Conservation (phyloP, 2,329 filamentous ascomycete species). For the Phyllosticta ampelicida region DNA sequence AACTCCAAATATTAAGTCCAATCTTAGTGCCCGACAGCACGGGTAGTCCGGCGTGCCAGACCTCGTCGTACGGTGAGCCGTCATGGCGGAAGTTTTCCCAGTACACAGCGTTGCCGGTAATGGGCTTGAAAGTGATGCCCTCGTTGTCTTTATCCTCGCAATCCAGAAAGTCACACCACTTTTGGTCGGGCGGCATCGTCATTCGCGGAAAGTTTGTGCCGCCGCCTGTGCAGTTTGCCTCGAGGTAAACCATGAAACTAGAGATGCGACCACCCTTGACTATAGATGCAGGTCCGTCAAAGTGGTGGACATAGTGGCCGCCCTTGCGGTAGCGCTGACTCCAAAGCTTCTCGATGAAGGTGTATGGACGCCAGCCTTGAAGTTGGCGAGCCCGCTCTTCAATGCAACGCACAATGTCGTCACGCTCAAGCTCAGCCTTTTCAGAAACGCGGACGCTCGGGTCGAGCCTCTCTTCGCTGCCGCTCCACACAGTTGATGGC, state of each 20-base stretch:
- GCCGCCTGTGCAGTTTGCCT: conserved; percentile 42
- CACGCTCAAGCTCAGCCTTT: conserved; percentile 31
- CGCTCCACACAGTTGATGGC: conserved; percentile 45
- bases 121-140: conserved; percentile 48
- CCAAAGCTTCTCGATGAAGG: conserved; percentile 51
- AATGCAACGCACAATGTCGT: conserved; percentile 45
- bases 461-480: conserved; percentile 37
- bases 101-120: conserved; percentile 48
- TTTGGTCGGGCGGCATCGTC: conserved; percentile 29
- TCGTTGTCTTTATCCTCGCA: conserved; percentile 31
- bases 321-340: conserved; percentile 47
- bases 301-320: conserved; percentile 50
- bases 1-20: conserved; percentile 56
- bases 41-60: conserved; percentile 51
- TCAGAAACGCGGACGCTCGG: conserved; percentile 43
- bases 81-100: conserved; percentile 50
- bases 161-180: conserved; percentile 50
- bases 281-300: conserved; percentile 29
- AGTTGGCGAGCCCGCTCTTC: conserved; percentile 47
- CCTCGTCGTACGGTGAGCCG: conserved; percentile 47
- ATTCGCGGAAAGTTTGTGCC: conserved; percentile 51
- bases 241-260: conserved; percentile 53
- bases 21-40: conserved; percentile 47
- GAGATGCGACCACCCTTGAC: conserved; percentile 30
- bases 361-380: conserved; percentile 48